A percentile compares a stretch with the other conserved stretches of the same genome.
Evolutionary conservation across 176 grass and related monocot genomes (phyloP).

Genomic region (Metroxylon sagu): DNA sequence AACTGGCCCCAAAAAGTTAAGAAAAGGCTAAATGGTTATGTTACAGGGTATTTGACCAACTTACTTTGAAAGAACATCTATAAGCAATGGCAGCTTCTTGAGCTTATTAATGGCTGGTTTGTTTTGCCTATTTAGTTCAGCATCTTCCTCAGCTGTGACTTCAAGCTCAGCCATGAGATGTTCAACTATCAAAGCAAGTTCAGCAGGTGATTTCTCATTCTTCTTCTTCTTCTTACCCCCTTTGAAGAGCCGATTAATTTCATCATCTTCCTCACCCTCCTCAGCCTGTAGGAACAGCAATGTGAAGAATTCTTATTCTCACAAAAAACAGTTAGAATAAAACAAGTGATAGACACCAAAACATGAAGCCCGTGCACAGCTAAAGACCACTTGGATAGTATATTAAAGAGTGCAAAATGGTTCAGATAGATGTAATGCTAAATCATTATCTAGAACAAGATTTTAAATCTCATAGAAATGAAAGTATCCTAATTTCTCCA

Average conservation of each 20-base stretch:
- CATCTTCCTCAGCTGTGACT: constrained; percentile 91
- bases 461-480: too few relatives aligned
- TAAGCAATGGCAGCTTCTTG: constrained; percentile 79
- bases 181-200: constrained; percentile 88
- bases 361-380: neutral
- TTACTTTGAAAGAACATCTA: constrained; percentile 99
- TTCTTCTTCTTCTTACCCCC: constrained; percentile 86
- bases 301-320: too few relatives aligned
- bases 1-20: too few relatives aligned
- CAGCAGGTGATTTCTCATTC: constrained; percentile 69
- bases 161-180: constrained; percentile 94
- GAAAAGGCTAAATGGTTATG: too few relatives aligned
- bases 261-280: constrained; percentile 81
- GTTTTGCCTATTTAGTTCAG: constrained; percentile 80
- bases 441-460: too few relatives aligned
- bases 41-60: neutral
- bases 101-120: constrained; percentile 98
- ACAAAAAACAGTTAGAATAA: too few relatives aligned
- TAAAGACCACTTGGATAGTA: constrained; percentile 1
- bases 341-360: neutral
- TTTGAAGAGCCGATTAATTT: constrained; percentile 76
- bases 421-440: neutral
- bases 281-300: constrained; percentile 46
- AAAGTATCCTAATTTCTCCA: too few relatives aligned
- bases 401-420: neutral